Conservation (phyloP, 805 yeast genomes). For the Saturnispora zaruensis region DNA sequence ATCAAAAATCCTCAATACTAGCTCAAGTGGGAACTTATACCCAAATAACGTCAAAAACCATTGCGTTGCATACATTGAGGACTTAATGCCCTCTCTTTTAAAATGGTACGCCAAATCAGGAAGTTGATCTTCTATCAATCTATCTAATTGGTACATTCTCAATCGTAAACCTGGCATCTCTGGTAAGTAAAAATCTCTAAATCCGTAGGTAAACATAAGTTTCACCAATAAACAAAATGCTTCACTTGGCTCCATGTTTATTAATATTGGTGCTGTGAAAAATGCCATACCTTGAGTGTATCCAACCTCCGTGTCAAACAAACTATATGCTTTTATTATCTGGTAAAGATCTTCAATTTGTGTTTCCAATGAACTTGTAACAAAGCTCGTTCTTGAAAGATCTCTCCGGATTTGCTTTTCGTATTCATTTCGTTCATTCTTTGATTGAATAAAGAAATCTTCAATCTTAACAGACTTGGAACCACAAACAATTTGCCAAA, state of each 20-base stretch:
- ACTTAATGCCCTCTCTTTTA: conserved; percentile 74
- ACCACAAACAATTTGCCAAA: conserved; percentile 85
- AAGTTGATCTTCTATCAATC: conserved; percentile 66
- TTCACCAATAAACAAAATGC: conserved; percentile 74
- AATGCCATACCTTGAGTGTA: conserved; percentile 99
- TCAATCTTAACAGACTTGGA: conserved; percentile 61
- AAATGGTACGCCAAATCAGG: conserved; percentile 73
- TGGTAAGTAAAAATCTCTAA: conserved; percentile 70
- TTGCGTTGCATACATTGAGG: conserved; percentile 95
- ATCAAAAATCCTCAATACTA: conserved; percentile 83
- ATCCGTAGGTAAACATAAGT: conserved; percentile 77
- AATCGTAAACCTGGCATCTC: conserved; percentile 92
- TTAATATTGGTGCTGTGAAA: conserved; percentile 71
- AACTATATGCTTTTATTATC: conserved; percentile 74
- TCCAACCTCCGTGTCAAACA: conserved; percentile 88
- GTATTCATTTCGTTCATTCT: conserved; percentile 47
- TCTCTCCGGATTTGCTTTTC: conserved; percentile 77
- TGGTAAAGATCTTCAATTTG: conserved; percentile 58
- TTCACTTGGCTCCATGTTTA: conserved; percentile 77
- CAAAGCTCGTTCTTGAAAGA: conserved; percentile 76
- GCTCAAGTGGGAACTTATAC: conserved; percentile 84
- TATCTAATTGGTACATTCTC: conserved; percentile 80
- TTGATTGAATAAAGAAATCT: conserved; percentile 44
- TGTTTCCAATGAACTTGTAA: conserved; percentile 46
- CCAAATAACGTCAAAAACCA: conserved; percentile 96